Evolutionary conservation across 306 rosid genomes (phyloP).

Genomic region (Malus orientalis): DNA sequence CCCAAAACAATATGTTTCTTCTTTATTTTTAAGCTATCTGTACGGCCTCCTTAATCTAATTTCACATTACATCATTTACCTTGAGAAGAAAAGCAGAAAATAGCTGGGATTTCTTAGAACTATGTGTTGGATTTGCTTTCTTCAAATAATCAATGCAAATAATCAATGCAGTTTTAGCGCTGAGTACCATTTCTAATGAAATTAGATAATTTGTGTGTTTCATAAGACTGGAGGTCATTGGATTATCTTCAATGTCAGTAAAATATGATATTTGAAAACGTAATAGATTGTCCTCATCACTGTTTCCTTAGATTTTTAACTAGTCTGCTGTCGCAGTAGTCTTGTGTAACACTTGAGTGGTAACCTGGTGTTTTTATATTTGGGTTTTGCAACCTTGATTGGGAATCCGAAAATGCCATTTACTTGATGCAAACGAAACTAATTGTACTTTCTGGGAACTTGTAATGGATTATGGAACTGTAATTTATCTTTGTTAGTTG

Average conservation of each 20-base stretch:
- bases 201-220: not conserved
- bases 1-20: not conserved
- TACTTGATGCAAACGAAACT: not conserved
- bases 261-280: not conserved
- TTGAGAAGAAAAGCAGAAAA: not conserved
- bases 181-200: not conserved
- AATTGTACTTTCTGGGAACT: not conserved
- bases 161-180: not conserved
- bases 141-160: not conserved
- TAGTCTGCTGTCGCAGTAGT: not conserved
- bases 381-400: not conserved
- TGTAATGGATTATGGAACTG: not conserved
- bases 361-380: not conserved
- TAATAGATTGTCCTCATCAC: not conserved
- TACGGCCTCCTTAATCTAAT: not conserved
- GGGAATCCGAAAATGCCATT: not conserved
- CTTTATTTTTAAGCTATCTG: not conserved
- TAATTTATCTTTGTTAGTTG: not conserved
- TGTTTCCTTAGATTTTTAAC: not conserved
- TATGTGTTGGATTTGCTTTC: not conserved
- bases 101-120: not conserved
- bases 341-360: not conserved
- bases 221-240: not conserved
- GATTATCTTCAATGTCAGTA: not conserved
- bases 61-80: not conserved